These are phyloP conservation scores for Closterium sp. DNA, from an alignment of 139 green algal genomes.

Conservation along the genomic window DNA sequence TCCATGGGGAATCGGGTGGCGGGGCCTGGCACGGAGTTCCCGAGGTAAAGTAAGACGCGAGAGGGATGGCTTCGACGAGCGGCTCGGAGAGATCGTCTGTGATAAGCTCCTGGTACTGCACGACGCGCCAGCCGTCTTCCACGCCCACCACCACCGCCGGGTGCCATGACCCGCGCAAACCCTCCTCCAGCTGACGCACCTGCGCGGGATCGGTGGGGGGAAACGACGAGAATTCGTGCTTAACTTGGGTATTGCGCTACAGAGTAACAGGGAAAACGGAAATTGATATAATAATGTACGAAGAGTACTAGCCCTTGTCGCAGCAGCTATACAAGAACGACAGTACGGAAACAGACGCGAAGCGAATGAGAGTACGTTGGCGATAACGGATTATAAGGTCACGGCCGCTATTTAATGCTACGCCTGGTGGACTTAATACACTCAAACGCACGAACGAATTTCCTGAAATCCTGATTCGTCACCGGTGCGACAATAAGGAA, in stretches of 20 bases:
- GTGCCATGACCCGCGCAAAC: conserved; percentile 40
- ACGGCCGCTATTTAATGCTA: no score
- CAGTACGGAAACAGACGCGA: background rate
- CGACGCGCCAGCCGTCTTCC: background rate
- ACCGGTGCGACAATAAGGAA: background rate
- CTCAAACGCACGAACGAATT: background rate
- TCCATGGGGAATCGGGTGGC: background rate
- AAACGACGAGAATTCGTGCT: background rate
- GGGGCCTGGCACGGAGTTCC: background rate
- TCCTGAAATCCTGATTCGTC: background rate
- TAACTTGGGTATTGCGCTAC: background rate
- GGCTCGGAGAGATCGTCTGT: conserved; percentile 14
- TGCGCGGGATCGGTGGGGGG: background rate
- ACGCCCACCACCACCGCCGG: conserved; percentile 21
- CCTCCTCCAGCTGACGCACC: conserved; percentile 40
- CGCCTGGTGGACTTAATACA: background rate
- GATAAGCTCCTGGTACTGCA: conserved; percentile 35
- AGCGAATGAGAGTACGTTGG: background rate
- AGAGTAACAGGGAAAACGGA: background rate
- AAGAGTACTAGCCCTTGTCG: no score
- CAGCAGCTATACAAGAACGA: no score
- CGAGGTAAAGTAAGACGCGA: background rate
- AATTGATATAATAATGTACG: no score
- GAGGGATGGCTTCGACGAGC: conserved; percentile 17
- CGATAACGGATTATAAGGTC: no score